Evolutionary conservation across 352 stramenopile genomes (phyloP).

Genomic region (Globisporangium nagaii): DNA sequence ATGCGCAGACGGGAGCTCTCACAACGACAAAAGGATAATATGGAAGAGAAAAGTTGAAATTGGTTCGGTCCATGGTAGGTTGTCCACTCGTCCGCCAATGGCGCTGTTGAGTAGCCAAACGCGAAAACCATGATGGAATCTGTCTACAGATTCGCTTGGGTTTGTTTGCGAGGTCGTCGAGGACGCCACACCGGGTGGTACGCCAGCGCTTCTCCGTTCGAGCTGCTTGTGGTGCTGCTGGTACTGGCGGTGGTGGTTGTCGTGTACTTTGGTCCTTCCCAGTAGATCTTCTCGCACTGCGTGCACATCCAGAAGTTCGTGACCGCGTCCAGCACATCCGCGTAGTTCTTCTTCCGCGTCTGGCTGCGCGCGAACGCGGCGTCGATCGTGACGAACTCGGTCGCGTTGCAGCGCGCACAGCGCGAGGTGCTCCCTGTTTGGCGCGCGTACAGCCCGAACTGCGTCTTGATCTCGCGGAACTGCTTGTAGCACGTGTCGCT

Average conservation of each 20-base stretch:
- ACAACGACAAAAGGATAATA: no score
- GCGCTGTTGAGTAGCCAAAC: no score
- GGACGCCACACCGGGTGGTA: conserved; percentile 3
- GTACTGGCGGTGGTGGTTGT: neutral
- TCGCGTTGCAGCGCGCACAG: conserved; percentile 46
- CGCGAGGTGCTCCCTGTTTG: conserved; percentile 30
- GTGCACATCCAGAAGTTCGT: conserved; percentile 51
- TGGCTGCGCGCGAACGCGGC: conserved; percentile 17
- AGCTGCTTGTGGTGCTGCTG: neutral
- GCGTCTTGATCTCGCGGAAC: conserved; percentile 50
- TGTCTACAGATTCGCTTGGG: neutral
- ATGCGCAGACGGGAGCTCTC: no score
- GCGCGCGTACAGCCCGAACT: conserved; percentile 38
- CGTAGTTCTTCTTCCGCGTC: conserved; percentile 18
- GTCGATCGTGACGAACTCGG: conserved; percentile 29
- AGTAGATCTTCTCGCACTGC: conserved; percentile 65
- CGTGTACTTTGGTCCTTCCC: conserved; percentile 75
- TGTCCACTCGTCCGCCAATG: no score
- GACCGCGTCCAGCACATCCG: conserved; percentile 24
- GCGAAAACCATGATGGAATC: no score
- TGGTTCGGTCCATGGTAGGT: no score
- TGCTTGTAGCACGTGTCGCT: conserved; percentile 45
- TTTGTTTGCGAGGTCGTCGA: neutral
- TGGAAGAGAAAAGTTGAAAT: no score
- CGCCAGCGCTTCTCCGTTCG: neutral